Conservation (phyloP, 2,329 filamentous ascomycete genomes). For the Aphanoascus verrucosus region DNA sequence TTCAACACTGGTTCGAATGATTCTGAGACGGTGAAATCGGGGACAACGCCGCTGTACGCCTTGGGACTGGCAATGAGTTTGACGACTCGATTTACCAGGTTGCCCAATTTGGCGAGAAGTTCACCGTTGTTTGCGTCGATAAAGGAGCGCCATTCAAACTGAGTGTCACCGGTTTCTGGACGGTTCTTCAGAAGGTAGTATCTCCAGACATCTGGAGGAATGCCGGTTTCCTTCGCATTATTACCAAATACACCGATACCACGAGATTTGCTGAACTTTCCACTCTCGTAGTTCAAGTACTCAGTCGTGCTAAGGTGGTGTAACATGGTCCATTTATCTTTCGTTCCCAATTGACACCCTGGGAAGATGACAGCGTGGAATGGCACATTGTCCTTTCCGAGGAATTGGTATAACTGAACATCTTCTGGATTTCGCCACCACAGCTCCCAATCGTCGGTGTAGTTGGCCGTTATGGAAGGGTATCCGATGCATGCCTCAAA, state of each 20-base stretch:
- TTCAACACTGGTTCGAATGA: conserved; percentile 32
- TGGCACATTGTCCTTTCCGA: conserved; percentile 71
- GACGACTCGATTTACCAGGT: conserved; percentile 50
- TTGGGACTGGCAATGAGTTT: conserved; percentile 51
- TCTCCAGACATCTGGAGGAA: conserved; percentile 68
- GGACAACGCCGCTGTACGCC: conserved; percentile 56
- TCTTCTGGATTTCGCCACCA: conserved; percentile 81
- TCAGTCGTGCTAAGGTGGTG: conserved; percentile 74
- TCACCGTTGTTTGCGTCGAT: conserved; percentile 70
- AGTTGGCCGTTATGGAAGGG: conserved; percentile 72
- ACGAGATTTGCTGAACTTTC: conserved; percentile 77
- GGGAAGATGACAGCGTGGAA: conserved; percentile 82
- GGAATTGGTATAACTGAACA: conserved; percentile 75
- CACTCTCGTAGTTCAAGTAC: conserved; percentile 67
- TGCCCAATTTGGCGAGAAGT: conserved; percentile 55
- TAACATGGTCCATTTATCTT: conserved; percentile 71
- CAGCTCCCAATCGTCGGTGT: conserved; percentile 71
- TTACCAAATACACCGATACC: conserved; percentile 77
- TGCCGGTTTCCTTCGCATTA: conserved; percentile 66
- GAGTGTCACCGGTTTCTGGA: conserved; percentile 67
- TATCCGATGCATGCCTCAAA: conserved; percentile 80
- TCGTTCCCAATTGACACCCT: conserved; percentile 66
- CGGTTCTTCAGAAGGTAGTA: conserved; percentile 72
- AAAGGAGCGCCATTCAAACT: conserved; percentile 73
- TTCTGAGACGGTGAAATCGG: conserved; percentile 38